These are phyloP conservation scores for Atkinsonella texensis DNA, from an alignment of 2,329 filamentous ascomycete species.

Conservation along the genomic window DNA sequence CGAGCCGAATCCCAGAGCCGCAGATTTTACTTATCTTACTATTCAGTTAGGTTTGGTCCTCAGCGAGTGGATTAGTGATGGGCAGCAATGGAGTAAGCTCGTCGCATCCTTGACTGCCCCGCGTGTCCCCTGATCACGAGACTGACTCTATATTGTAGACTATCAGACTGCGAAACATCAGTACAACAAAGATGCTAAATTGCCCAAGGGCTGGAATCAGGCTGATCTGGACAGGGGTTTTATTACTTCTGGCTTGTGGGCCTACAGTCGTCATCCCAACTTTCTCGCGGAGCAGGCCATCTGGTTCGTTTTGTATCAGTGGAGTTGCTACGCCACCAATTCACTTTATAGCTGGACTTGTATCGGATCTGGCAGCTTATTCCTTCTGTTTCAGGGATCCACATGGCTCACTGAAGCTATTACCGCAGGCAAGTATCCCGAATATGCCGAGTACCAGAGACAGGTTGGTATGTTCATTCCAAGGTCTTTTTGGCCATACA, in stretches of 20 bases:
- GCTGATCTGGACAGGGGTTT: conserved; percentile 86
- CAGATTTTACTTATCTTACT: conserved; percentile 36
- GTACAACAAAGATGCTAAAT: conserved; percentile 62
- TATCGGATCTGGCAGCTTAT: conserved; percentile 54
- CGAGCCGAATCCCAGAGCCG: conserved; percentile 32
- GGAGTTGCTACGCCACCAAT: conserved; percentile 65
- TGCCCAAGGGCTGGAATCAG: conserved; percentile 51
- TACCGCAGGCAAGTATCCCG: conserved; percentile 70
- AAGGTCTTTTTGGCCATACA: conserved; percentile 32
- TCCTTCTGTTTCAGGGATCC: conserved; percentile 79
- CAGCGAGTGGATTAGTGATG: conserved; percentile 72
- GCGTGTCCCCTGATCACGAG: neutral
- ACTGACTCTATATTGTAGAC: conserved; percentile 26
- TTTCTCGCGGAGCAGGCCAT: conserved; percentile 86
- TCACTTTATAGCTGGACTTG: conserved; percentile 69
- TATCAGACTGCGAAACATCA: conserved; percentile 71
- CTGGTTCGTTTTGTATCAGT: conserved; percentile 82
- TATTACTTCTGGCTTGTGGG: conserved; percentile 72
- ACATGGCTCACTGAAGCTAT: conserved; percentile 80
- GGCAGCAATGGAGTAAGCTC: conserved; percentile 71
- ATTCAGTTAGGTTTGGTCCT: conserved; percentile 39
- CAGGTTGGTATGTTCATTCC: conserved; percentile 79
- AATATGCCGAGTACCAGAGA: conserved; percentile 75
- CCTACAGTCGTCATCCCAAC: conserved; percentile 84
- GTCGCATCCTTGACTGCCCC: neutral